Percentiles rank a stretch among this genome's conserved stretches.
These are phyloP conservation scores for Miscanthus sacchariflorus DNA, from an alignment of 202 grass and related monocot genomes.

Conservation along the genomic window DNA sequence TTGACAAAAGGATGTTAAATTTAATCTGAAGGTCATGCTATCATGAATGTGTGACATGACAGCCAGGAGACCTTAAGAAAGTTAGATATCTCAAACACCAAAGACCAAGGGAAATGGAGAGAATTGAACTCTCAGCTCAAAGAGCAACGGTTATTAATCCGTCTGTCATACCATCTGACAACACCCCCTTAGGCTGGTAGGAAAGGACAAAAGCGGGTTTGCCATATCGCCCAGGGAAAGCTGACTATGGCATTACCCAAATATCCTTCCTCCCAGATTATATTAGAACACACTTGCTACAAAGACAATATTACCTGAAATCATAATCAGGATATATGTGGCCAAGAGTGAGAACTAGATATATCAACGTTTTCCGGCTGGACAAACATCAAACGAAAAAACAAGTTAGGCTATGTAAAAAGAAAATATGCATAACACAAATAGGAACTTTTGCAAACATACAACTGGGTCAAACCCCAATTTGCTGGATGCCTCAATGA, in stretches of 20 bases:
- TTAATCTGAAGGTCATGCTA: constrained; percentile 63
- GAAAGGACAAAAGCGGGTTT: constrained; percentile 75
- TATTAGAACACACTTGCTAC: constrained; percentile 33
- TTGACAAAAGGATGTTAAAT: constrained; percentile 63
- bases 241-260: constrained; percentile 89
- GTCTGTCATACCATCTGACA: constrained; percentile 93
- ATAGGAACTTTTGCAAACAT: constrained; percentile 10
- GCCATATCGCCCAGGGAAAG: constrained; percentile 66
- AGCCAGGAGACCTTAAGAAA: constrained; percentile 51
- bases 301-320: constrained; percentile 88
- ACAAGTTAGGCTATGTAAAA: constrained; percentile 39
- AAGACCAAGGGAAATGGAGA: constrained; percentile 86
- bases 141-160: constrained; percentile 83
- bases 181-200: constrained; percentile 74
- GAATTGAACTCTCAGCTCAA: constrained; percentile 99
- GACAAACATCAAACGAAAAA: constrained; percentile 46
- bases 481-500: not conserved
- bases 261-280: constrained; percentile 72
- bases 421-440: constrained; percentile 28
- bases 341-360: constrained; percentile 84
- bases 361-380: constrained; percentile 95
- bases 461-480: not conserved
- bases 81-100: constrained; percentile 39
- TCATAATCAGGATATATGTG: constrained; percentile 99
- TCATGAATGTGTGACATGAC: constrained; percentile 58